A percentile compares a stretch with the other conserved stretches of the same genome.
Conservation (phyloP, 2,329 filamentous ascomycete species). For the Mycosphaerella sp. region DNA sequence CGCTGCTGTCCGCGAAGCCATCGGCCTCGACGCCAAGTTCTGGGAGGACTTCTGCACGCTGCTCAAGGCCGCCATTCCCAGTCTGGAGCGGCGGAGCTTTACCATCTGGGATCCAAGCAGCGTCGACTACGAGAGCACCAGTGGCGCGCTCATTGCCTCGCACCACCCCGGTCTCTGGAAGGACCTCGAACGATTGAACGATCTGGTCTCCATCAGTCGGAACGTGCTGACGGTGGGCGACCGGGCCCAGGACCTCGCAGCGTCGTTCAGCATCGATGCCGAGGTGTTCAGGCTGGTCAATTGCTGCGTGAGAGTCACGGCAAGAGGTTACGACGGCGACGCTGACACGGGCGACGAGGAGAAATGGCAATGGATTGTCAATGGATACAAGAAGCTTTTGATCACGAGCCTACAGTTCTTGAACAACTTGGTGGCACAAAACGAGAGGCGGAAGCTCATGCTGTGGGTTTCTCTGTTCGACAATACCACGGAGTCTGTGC, state of each 20-base stretch:
- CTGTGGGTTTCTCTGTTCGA: conserved; percentile 62
- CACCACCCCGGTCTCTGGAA: conserved; percentile 54
- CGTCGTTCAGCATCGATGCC: conserved; percentile 54
- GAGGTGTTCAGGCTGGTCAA: conserved; percentile 57
- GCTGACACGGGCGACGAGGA: conserved; percentile 57
- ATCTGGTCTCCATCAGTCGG: conserved; percentile 55
- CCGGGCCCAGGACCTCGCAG: conserved; percentile 57
- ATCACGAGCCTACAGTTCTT: conserved; percentile 62
- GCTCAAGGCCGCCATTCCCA: conserved; percentile 54
- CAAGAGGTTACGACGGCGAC: conserved; percentile 59
- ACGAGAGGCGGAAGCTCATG: conserved; percentile 59
- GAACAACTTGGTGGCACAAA: conserved; percentile 60
- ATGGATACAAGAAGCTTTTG: conserved; percentile 59
- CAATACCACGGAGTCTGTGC: conserved; percentile 31
- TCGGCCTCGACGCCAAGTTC: conserved; percentile 52
- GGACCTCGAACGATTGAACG: conserved; percentile 58
- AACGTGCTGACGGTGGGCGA: conserved; percentile 58
- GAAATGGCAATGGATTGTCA: conserved; percentile 60
- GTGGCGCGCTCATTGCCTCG: conserved; percentile 55
- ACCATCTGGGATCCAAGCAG: conserved; percentile 52
- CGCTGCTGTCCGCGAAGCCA: conserved; percentile 47
- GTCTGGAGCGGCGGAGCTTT: conserved; percentile 57
- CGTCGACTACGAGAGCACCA: conserved; percentile 53
- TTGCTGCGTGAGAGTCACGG: conserved; percentile 59
- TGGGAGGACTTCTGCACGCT: conserved; percentile 56